Base-by-base conservation (phyloP, 2,329 filamentous ascomycete genomes). In the Colletotrichum camelliae region DNA sequence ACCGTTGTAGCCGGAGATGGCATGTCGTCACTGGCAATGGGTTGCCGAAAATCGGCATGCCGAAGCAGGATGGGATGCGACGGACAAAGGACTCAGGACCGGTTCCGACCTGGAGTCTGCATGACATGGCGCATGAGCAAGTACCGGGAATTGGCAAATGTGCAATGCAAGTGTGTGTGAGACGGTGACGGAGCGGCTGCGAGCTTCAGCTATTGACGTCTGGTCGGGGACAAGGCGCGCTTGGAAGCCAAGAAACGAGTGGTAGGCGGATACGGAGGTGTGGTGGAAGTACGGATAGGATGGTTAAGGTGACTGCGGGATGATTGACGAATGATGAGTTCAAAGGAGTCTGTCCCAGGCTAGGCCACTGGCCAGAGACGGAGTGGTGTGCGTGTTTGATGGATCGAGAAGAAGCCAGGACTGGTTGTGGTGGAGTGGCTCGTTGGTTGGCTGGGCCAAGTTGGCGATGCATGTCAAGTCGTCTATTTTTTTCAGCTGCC, bases 61-160 rank as follows among this genome's bases (percentile, higher is more conserved):
- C 73, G 73, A 60, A 72, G 55, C 18, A 62, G n/a, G 67, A 43
- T n/a, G 33, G n/a, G 39, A 48, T 48, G 39, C 39, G 39, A 48
- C 10, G 62, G 43, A 64, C 69, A 64, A 58, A 68, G 21, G 58
- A 35, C 29, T 27, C 27, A 43, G 21, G 18, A 68, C 43, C 21
- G 33, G 21, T 43, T 24, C 43, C 18, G 64, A 48, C 9, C 39
- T 48, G 39, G 39, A 48, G 39, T 52, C 55, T 73, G 70, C 70
- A 73, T 75, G 73, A 65, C 64, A 72, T 68, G 35, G 70, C 57
- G 58, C 70, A 68, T 75, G 70, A 37, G 58, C 16, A 67, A 67
- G 62, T 75, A 62, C 72, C 72, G 72, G 61, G 58, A n/a, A 21
- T 62, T 68, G 21, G 64, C 57, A 37, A 73, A 31, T 37, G 57